Base-by-base conservation (phyloP, 2,329 filamentous ascomycete genomes). In the Claviceps maximensis region DNA sequence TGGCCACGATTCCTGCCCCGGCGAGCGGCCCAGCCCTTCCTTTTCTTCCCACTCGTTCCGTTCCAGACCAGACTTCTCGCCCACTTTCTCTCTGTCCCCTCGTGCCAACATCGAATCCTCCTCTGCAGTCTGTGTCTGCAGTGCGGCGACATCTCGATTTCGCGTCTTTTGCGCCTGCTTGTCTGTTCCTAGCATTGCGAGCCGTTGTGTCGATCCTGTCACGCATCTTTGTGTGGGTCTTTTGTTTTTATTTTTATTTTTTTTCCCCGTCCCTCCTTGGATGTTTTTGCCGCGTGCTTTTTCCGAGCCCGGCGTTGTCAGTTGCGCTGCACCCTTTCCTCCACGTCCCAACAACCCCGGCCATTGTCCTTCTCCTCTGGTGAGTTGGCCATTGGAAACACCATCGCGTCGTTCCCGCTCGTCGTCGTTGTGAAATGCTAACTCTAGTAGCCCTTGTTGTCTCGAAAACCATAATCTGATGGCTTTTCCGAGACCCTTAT, bases 401-500 rank as follows among this genome's bases (percentile, higher is more conserved):
- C 12, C 8, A 12, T 19, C 40, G 40, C 40, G 8, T 15, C 13
- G 21, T 8, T 21, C 29, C 15, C 13, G 15, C 5, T 23, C 3
- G 19, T 25, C 25, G n/a, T 25, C 9, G 44, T 10, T 12, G 44
- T n/a, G 19, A 42, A 10, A 25, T 50, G 52, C 57, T 59, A 50
- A 59, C 49, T 38, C 25, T 6, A n/a, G 15, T 15, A 46, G 44
- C 15, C 13, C 25, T 46, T 46, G 15, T n/a, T 44, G 21, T 23
- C 23, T 44, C 27, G 29, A 49, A 19, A 15, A 9, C 10, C 25
- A 19, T 9, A 15, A 29, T 41, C 62, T 57, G 54, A 68, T 68
- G 66, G 64, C 62, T 61, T 58, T 58, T 55, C 54, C 58, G 58
- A 61, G 51, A 60, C 58, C 57, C 54, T 55, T 56, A 51, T 67